phyloP scores from a whole-genome alignment of 2,329 filamentous ascomycete species.

The Aspergillus vadensis region DNA sequence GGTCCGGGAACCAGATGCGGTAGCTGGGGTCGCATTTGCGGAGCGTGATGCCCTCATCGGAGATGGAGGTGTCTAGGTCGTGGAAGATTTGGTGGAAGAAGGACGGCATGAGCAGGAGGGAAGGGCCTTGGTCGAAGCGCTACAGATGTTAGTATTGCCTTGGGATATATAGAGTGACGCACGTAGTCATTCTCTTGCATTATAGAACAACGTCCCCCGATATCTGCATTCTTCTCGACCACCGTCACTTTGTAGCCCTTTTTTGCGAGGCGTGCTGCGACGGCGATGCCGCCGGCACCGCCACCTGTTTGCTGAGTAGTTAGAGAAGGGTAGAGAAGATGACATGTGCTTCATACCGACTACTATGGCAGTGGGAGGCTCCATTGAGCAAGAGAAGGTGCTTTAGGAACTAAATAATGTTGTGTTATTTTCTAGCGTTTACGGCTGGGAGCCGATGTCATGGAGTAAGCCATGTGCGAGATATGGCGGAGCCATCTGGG shows the following conservation, averaged over 20 bases:
- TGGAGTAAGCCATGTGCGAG: too few species aligned
- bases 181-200: slow-evolving; percentile 62
- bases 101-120: slow-evolving; percentile 69
- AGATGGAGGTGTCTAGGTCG: slow-evolving; percentile 68
- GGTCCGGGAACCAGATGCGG: slow-evolving; percentile 71
- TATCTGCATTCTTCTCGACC: slow-evolving; percentile 74
- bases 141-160: slow-evolving; percentile 23
- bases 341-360: background rate
- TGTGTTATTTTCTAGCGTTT: too few species aligned
- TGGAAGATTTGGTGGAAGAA: slow-evolving; percentile 70
- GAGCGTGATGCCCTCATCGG: slow-evolving; percentile 66
- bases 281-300: slow-evolving; percentile 71
- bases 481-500: too few species aligned
- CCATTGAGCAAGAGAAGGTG: background rate
- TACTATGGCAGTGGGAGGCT: background rate
- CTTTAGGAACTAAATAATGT: too few species aligned
- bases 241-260: slow-evolving; percentile 72
- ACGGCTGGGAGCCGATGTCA: too few species aligned
- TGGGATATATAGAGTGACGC: slow-evolving; percentile 16
- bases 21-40: slow-evolving; percentile 76
- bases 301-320: slow-evolving; percentile 52
- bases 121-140: slow-evolving; percentile 76
- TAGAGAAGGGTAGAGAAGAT: background rate
- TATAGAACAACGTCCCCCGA: slow-evolving; percentile 70
- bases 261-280: slow-evolving; percentile 70